Conservation (phyloP, 306 rosid genomes). For the Parietaria judaica region DNA sequence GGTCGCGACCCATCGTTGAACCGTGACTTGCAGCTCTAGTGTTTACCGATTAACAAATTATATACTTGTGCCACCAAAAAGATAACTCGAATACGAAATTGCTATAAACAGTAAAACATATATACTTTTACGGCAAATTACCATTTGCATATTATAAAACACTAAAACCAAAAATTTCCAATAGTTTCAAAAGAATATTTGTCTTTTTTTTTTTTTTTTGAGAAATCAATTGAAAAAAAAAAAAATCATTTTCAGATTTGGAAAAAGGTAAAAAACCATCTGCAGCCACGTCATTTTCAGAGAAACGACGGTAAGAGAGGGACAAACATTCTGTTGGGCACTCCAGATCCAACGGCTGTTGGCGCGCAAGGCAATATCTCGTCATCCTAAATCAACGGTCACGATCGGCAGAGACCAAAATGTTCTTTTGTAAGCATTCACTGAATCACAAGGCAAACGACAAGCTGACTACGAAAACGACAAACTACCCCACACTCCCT, state of each 20-base stretch:
- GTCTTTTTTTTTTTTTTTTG: too few relatives aligned
- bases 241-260: too few relatives aligned
- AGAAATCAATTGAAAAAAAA: not conserved
- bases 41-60: too few relatives aligned
- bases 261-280: not conserved
- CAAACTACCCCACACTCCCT: not conserved
- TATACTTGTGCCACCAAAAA: too few relatives aligned
- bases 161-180: too few relatives aligned
- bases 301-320: not conserved
- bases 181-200: too few relatives aligned
- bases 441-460: not conserved
- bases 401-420: not conserved
- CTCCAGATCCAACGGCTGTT: slow-evolving; percentile 7
- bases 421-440: not conserved
- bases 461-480: slow-evolving; percentile 1
- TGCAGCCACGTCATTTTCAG: not conserved
- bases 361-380: not conserved
- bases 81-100: too few relatives aligned
- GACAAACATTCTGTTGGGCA: slow-evolving; percentile 1
- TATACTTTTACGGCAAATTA: too few relatives aligned
- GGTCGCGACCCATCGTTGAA: too few relatives aligned
- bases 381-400: not conserved
- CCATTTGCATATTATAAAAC: too few relatives aligned
- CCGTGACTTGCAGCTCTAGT: too few relatives aligned
- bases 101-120: too few relatives aligned